Conservation (phyloP, 371 early-diverging fungal genomes). For the Apophysomyces sp. region DNA sequence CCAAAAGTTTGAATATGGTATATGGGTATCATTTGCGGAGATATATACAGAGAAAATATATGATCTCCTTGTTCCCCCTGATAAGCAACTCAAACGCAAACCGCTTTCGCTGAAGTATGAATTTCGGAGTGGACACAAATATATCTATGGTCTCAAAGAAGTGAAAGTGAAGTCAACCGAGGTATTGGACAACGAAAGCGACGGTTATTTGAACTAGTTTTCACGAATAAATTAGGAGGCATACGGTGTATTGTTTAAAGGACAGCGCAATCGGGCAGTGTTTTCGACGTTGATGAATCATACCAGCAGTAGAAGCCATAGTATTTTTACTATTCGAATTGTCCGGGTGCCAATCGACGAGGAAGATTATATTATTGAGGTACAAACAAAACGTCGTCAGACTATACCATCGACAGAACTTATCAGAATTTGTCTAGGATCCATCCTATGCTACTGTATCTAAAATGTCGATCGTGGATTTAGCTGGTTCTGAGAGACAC, state of each 20-base stretch:
- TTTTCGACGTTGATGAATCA: conserved; percentile 65
- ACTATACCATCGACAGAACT: background rate
- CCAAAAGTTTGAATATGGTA: conserved; percentile 61
- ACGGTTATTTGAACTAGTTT: background rate
- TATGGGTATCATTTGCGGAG: conserved; percentile 80
- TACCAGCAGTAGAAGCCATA: conserved; percentile 69
- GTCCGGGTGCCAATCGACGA: conserved; percentile 59
- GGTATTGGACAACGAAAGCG: conserved; percentile 4
- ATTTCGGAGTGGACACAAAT: conserved; percentile 54
- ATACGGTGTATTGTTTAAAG: conserved; percentile 56
- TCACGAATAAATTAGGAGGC: conserved; percentile 43
- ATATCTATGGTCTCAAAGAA: conserved; percentile 55
- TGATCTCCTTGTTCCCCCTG: conserved; percentile 68
- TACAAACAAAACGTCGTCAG: conserved; percentile 27
- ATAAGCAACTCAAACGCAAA: conserved; percentile 35
- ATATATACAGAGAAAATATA: conserved; percentile 85
- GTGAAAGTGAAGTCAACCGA: conserved; percentile 58
- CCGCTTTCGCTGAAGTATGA: conserved; percentile 60
- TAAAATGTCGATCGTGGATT: conserved; percentile 86
- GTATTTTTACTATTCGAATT: conserved; percentile 70
- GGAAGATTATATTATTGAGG: conserved; percentile 48
- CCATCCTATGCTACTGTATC: conserved; percentile 50
- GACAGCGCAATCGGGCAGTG: conserved; percentile 62
- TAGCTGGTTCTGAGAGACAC: conserved; percentile 96
- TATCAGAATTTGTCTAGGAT: conserved; percentile 27